Conservation (phyloP, 306 rosid species). For the Cucumis cinereus region DNA sequence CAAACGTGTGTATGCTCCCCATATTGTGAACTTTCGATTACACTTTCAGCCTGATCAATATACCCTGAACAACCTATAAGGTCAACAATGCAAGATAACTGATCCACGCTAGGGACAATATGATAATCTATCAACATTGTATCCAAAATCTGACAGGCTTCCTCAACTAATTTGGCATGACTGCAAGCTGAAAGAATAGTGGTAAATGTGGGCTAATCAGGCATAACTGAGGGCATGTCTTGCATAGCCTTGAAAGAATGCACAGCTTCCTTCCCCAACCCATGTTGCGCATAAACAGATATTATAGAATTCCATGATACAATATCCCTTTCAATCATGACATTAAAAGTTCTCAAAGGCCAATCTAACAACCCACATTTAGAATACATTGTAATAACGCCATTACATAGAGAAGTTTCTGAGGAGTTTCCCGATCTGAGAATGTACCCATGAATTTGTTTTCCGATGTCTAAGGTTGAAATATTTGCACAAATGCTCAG, state of each 20-base stretch:
- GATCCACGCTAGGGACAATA: constrained; percentile 42
- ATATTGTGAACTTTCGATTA: constrained; percentile 31
- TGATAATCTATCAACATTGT: constrained; percentile 39
- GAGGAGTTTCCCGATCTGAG: constrained; percentile 27
- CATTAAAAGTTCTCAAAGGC: constrained; percentile 45
- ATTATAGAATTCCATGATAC: constrained; percentile 71
- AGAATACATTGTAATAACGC: constrained; percentile 57
- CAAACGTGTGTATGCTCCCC: constrained; percentile 48
- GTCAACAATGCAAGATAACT: constrained; percentile 70
- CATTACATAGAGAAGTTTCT: constrained; percentile 39
- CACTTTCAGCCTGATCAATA: constrained; percentile 58
- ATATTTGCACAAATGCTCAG: constrained; percentile 56
- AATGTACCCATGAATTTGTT: constrained; percentile 57
- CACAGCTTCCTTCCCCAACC: constrained; percentile 60
- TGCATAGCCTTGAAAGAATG: constrained; percentile 48
- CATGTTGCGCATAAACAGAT: constrained; percentile 70
- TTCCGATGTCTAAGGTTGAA: constrained; percentile 47
- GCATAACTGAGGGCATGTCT: constrained; percentile 26
- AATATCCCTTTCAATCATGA: constrained; percentile 47
- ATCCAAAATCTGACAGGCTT: constrained; percentile 41
- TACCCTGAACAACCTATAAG: constrained; percentile 61
- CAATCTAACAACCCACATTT: constrained; percentile 53
- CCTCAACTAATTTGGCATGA: constrained; percentile 57
- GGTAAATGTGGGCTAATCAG: constrained; percentile 62
- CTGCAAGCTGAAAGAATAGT: constrained; percentile 75